Base-by-base conservation (phyloP, 352 stramenopile genomes). In the Aphanomyces euteiches region DNA sequence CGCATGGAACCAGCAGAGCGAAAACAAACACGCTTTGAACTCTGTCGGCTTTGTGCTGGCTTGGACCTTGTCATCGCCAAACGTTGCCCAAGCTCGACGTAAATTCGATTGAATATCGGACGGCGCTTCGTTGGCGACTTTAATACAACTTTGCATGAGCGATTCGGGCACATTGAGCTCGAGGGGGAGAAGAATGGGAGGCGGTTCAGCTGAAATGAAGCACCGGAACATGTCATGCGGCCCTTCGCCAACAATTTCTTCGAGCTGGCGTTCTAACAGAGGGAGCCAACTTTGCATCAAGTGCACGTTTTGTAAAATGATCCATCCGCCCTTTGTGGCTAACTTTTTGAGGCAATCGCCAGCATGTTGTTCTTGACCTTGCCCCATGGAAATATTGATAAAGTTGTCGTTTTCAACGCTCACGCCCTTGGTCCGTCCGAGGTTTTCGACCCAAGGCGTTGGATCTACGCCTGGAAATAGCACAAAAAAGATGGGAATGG, bases 91-190 rank as follows among this genome's bases (percentile, higher is more conserved):
- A 7, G 95, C 92, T 40, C 91, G 78, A 7, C 91, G 92, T 63
- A 98, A 72, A 67, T 98, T 98, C 19, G 88, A 97, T 73, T 98
- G 93, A 64, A 98, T 98, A 70, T 98, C 95, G 1, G 92, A 93
- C 47, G 95, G 95, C 34, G 95, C 90, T 70, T 98, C 95, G 73
- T 98, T 98, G 3, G 92, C 90, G 3, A 98, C 95, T 72, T 98
- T 98, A 74, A 98, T 97, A 67, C 87, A 97, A 56, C 87, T 90
- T 75, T 98, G 93, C 85, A 98, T 88, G 38, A 98, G 85, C 43
- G 87, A 97, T 77, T 99, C 95, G 39, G 96, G 96, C 74, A 99
- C 98, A 60, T 98, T 98, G 72, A 98, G 89, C 91, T 97, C 97
- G 57, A 93, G 90, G 2, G 89, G 80, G 56, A 98, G 72, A n/a